Percentiles rank a stretch among this genome's conserved stretches.
Evolutionary conservation across 1,284 basidiomycete genomes (phyloP).

Genomic region (Singerocomus rubriflavus): DNA sequence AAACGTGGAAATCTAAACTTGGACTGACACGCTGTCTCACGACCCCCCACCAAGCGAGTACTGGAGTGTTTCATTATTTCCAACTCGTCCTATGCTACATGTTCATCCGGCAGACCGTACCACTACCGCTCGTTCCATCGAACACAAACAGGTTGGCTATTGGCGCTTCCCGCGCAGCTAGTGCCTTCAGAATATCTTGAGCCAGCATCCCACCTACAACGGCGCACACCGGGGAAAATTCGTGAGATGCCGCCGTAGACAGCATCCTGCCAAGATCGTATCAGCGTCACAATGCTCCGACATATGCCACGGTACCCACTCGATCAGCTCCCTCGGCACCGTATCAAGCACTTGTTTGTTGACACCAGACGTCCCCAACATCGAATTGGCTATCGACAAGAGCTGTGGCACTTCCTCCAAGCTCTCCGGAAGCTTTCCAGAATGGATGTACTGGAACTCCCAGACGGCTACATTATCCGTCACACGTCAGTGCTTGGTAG

Average conservation of each 20-base stretch:
- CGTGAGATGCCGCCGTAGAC: conserved; percentile 70
- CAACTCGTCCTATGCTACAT: conserved; percentile 32
- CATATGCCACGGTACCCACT: conserved; percentile 39
- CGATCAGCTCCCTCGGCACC: conserved; percentile 55
- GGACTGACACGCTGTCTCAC: conserved; percentile 18
- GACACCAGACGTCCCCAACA: conserved; percentile 63
- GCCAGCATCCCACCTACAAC: conserved; percentile 92
- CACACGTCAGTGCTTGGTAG: conserved; percentile 12
- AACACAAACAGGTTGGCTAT: conserved; percentile 93
- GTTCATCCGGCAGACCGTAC: conserved; percentile 58
- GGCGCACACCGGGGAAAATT: conserved; percentile 88
- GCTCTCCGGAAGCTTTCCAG: conserved; percentile 54
- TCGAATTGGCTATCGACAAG: conserved; percentile 53
- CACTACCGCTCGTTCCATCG: conserved; percentile 77
- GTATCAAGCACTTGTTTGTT: conserved; percentile 62
- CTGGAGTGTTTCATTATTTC: background rate
- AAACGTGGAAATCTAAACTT: conserved; percentile 27
- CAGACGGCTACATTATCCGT: conserved; percentile 62
- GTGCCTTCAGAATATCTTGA: conserved; percentile 91
- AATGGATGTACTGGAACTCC: conserved; percentile 72
- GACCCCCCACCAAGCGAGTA: background rate
- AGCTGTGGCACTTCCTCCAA: conserved; percentile 53
- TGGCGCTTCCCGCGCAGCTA: conserved; percentile 88
- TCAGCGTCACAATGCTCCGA: conserved; percentile 9
- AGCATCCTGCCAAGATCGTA: conserved; percentile 45